Evolutionary conservation across 148 eudicot genomes (phyloP).

Genomic region (Dianthus caryophyllus): DNA sequence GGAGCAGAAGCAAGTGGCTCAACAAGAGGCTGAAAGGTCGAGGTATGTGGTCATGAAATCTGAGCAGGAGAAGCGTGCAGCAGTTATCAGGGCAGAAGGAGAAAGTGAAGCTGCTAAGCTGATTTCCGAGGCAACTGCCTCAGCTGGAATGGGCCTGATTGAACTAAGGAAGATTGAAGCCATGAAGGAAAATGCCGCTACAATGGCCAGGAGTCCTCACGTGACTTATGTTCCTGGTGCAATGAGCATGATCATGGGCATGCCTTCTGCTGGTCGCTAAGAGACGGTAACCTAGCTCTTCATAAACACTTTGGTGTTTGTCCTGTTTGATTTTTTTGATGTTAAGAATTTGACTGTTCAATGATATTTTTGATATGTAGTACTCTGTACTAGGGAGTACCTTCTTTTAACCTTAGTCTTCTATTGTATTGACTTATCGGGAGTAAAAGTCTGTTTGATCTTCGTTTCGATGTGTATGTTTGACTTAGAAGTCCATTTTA

Average conservation of each 20-base stretch:
- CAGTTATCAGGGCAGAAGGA: conserved; percentile 93
- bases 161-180: conserved; percentile 99
- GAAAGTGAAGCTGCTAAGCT: conserved; percentile 94
- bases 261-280: conserved; percentile 45
- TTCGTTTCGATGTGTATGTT: not conserved
- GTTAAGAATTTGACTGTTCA: not conserved
- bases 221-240: conserved; percentile 59
- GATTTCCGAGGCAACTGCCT: conserved; percentile 85
- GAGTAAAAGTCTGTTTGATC: not conserved
- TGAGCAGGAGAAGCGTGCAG: conserved; percentile 94
- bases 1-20: conserved; percentile 99
- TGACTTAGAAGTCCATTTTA: too few species aligned
- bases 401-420: too few species aligned
- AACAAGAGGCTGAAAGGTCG: conserved; percentile 99
- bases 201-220: conserved; percentile 60
- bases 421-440: not conserved
- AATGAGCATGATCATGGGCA: conserved; percentile 59
- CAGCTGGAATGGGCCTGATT: conserved; percentile 84
- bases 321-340: not conserved
- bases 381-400: not conserved
- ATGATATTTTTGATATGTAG: not conserved
- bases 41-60: conserved; percentile 87
- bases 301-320: conserved; percentile 5
- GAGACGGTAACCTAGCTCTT: conserved; percentile 26
- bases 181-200: conserved; percentile 68